Base-by-base conservation (phyloP, 345 rosid genomes). In the Bruguiera sexangula region DNA sequence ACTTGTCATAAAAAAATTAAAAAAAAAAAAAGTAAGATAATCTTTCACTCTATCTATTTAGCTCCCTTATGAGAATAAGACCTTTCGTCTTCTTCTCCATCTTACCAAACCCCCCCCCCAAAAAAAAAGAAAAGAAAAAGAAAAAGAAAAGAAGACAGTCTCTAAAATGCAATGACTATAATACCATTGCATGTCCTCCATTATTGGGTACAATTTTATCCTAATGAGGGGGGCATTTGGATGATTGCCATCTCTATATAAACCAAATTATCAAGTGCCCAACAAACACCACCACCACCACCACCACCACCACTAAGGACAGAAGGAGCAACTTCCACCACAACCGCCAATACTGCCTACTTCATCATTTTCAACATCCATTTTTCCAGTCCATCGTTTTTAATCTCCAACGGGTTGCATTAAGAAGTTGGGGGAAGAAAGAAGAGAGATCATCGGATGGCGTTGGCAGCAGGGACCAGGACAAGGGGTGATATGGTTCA, bases 401-500 rank as follows among this genome's bases (percentile, higher is more conserved):
- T 32, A 60, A 9, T 26, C 66, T 48, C 68, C 39, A 4, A 30
- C 6, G 9, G 20, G 39, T 26, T 51, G 18, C 0, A 8, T 6
- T 27, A 0, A 37, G 10, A 63, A 0, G 10, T 36, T 26, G 59
- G 60, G 53, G 60, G 22, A 55, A 43, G 58, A 43, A 43, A 43
- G 48, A 24, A 55, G 60, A 55, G 60, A 55, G 27, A 15, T 55
- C 5, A 8, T 54, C 5, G 2, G 29, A 55, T 20, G 22, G 30
- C 59, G n/a, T 22, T 21, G 21, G 59, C 26, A 54, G 13, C 11
- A 22, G 59, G 59, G 43, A 8, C 34, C 1, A 6, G 63, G 32
- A 58, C 31, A 58, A 52, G 74, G 63, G 65, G 69, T 31, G 70
- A 24, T 6, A 61, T 67, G 54, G 76, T 69, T 62, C 60, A 46